A percentile compares a stretch with the other conserved stretches of the same genome.
Conservation (phyloP, 208 protist genomes). For the Wallacemonas sp. region DNA sequence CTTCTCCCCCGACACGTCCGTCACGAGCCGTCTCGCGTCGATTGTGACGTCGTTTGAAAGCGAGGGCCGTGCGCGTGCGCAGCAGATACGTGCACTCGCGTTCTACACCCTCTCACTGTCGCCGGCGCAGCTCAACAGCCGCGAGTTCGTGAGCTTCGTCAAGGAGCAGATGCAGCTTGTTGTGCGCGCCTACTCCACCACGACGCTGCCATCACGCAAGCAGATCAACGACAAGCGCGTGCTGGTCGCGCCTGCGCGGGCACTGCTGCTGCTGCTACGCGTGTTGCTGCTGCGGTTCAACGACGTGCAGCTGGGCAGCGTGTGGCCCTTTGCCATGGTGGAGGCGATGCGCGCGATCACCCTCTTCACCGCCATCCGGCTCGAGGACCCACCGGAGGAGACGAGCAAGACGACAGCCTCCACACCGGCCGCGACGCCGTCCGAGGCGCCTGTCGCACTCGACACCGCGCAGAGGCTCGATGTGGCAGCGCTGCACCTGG, state of each 20-base stretch:
- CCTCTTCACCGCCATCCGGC: background rate
- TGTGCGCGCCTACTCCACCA: conserved; percentile 29
- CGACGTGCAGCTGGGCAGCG: conserved; percentile 29
- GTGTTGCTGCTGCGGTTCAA: conserved; percentile 49
- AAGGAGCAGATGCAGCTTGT: conserved; percentile 41
- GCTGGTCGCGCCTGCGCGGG: conserved; percentile 30
- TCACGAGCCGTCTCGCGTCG: conserved; percentile 27
- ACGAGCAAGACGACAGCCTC: background rate
- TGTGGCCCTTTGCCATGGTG: conserved; percentile 58
- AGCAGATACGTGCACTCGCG: conserved; percentile 31
- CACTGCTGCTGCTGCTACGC: conserved; percentile 58
- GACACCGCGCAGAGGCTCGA: conserved; percentile 27
- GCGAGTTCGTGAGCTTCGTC: conserved; percentile 43
- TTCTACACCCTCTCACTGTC: conserved; percentile 35
- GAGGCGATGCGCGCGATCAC: conserved; percentile 28
- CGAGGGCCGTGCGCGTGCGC: conserved; percentile 40
- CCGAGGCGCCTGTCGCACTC: background rate
- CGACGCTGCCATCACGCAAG: conserved; percentile 10
- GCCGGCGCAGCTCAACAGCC: conserved; percentile 21
- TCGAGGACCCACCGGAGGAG: background rate
- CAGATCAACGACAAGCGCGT: conserved; percentile 23
- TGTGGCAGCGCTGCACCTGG: conserved; percentile 46
- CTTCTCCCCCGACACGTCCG: conserved; percentile 18
- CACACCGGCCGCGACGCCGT: background rate
- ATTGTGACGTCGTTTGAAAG: conserved; percentile 42